Conservation (phyloP, 345 rosid genomes). For the Microthlaspi erraticum region DNA sequence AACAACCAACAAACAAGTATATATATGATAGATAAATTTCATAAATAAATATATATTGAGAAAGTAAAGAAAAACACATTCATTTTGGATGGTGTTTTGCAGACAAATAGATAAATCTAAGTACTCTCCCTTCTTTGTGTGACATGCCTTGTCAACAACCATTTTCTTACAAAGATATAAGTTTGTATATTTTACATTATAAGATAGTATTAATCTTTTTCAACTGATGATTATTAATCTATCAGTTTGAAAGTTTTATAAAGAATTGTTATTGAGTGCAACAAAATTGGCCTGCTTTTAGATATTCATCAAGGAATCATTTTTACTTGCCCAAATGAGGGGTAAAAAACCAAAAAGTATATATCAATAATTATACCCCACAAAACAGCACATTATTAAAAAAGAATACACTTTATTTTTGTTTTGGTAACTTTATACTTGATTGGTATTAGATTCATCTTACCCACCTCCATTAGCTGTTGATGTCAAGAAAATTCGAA, state of each 20-base stretch:
- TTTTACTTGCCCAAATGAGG: constrained; percentile 40
- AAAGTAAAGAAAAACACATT: constrained; percentile 35
- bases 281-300: constrained; percentile 37
- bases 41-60: neutral
- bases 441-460: constrained; percentile 50
- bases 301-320: constrained; percentile 40
- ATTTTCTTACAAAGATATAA: constrained; percentile 34
- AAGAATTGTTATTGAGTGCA: constrained; percentile 31
- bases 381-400: constrained; percentile 43
- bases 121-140: constrained; percentile 26
- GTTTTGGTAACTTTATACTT: constrained; percentile 42
- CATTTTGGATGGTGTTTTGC: constrained; percentile 40
- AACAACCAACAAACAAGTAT: constrained; percentile 24
- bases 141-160: constrained; percentile 39
- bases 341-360: constrained; percentile 39
- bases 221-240: neutral
- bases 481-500: constrained; percentile 30
- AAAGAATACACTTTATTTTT: constrained; percentile 44
- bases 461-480: constrained; percentile 47
- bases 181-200: neutral
- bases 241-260: constrained; percentile 24
- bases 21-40: neutral
- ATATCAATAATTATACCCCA: constrained; percentile 43
- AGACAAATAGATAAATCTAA: constrained; percentile 39
- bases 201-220: neutral